Base-by-base conservation (phyloP, 331 rosid species). In the Rosa hybrid region DNA sequence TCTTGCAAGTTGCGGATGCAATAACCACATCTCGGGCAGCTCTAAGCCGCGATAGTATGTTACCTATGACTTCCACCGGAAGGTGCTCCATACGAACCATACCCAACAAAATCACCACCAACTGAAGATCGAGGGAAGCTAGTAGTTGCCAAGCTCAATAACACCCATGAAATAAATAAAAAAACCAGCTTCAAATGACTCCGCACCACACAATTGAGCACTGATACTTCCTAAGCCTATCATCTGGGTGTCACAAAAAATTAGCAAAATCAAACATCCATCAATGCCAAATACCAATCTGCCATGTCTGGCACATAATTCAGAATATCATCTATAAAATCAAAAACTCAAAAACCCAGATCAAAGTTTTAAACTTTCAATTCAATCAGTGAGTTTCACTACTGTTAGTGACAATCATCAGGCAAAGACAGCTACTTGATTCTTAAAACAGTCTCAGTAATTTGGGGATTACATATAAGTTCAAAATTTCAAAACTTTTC, bases 21-120 rank as follows among this genome's bases (percentile, higher is more conserved):
- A 87, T 77, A 56, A 87, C 88, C 49, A 83, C 88, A 34, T 84
- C 85, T 17, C 90, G 86, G 39, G 90, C 90, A 54, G 85, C 90
- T 77, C 60, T 76, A 21, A 87, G 83, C 75, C 76, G 84, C 18
- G 86, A 84, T 20, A 84, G 80, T 67, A 87, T 87, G 80, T 87
- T 87, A 3, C 90, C 90, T 11, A 87, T 82, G 74, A 87, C 86
- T 76, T 87, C 90, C 71, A 87, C 86, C 6, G 90, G 90, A 63
- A 84, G 86, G 53, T 84, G 71, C 80, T 87, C 90, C 86, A 87
- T 87, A 16, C 42, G 72, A 70, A 77, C 88, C 86, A 87, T 87
- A n/a, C 49, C 76, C 72, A 77, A 46, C 59, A 20, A 25, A 48
- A 53, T 13, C 17, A 13, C 11, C 39, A 54, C 17, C 44, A 75